Percentiles rank a stretch among this genome's conserved stretches.
These are phyloP conservation scores for Leishmania tarentolae DNA, from an alignment of 208 protist species.

Conservation along the genomic window DNA sequence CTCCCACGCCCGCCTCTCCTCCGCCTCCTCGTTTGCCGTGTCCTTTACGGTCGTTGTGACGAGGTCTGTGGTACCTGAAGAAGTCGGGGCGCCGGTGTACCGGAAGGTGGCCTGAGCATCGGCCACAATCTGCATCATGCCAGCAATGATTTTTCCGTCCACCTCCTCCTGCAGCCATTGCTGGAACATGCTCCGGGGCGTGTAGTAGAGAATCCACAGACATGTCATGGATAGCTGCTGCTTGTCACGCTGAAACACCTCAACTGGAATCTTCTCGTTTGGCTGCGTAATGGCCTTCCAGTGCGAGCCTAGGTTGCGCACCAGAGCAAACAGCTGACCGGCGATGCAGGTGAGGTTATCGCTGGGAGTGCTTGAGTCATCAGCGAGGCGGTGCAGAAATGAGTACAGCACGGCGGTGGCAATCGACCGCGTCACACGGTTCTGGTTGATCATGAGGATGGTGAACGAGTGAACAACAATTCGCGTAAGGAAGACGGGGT, in stretches of 20 bases:
- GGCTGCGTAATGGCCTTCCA: conserved; percentile 68
- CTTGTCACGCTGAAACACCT: conserved; percentile 51
- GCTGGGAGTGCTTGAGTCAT: conserved; percentile 62
- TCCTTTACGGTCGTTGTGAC: not conserved
- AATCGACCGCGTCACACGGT: conserved; percentile 41
- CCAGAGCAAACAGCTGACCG: conserved; percentile 72
- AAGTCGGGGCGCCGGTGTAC: conserved; percentile 38
- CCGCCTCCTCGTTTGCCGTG: conserved; percentile 1
- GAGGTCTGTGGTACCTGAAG: no score
- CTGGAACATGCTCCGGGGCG: conserved; percentile 38
- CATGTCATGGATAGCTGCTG: conserved; percentile 62
- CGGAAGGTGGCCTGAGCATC: conserved; percentile 78
- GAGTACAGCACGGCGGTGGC: conserved; percentile 64
- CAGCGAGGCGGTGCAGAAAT: conserved; percentile 66
- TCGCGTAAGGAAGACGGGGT: conserved; percentile 72
- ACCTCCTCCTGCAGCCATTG: conserved; percentile 57
- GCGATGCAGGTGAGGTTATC: conserved; percentile 60
- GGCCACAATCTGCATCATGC: conserved; percentile 68
- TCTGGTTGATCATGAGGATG: conserved; percentile 58
- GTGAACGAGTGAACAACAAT: conserved; percentile 68
- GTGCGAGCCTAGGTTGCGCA: conserved; percentile 48
- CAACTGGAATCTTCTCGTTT: conserved; percentile 49
- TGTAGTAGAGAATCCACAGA: conserved; percentile 87
- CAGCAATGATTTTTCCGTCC: conserved; percentile 58
- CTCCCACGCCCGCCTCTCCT: conserved; percentile 64